Evolutionary conservation across 2,329 filamentous ascomycete species (phyloP), one percentile per base, ranked within the genome.

Genomic region (Aureobasidium sp.): DNA sequence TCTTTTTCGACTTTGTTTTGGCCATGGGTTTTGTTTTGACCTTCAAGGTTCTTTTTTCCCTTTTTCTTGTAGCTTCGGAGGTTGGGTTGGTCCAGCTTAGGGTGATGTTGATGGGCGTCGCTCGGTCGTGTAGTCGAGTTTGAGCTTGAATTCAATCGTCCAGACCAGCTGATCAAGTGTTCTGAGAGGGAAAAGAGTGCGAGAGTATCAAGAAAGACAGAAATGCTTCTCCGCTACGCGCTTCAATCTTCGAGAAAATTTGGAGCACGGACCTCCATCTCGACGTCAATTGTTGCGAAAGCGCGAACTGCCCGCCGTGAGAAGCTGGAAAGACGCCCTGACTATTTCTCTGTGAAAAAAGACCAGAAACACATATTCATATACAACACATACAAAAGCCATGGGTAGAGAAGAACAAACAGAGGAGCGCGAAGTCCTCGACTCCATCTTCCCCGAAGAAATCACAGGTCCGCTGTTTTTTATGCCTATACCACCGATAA

Each of bases 391-490:
- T 41, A 30, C 53, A 58, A 54, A 32, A 68, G 57, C 61, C 29
- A 81, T 81, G 79, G 79, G 79, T 30, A 67, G 74, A 63, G 93
- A 97, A 81, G 94, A 99, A 64, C 94, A 99, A 75, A 78, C 87
- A 67, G 94, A 99, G 78, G 94, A 99, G 82, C 87, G 92, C 64
- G 94, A 99, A 76, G 93, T 99, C 69, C 90, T 99, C 73, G 91
- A 96, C 72, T 97, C 93, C 64, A 99, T 99, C 72, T 99, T 97
- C 68, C 91, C 94, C 1, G 93, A 99, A 64, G 94, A 99, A 78
- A 96, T 99, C 68, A 93, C 87, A 82, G 89, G 91, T 93, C 71
- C 51, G 74, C 65, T 48, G 5, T 29, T 16, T 21, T 27, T 10
- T 16, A 8, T 11, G 8, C 10, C n/a, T 32, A 14, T 3, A 14